phyloP scores from a whole-genome alignment of 768 basidiomycete genomes.

The Boletus fagicola region DNA sequence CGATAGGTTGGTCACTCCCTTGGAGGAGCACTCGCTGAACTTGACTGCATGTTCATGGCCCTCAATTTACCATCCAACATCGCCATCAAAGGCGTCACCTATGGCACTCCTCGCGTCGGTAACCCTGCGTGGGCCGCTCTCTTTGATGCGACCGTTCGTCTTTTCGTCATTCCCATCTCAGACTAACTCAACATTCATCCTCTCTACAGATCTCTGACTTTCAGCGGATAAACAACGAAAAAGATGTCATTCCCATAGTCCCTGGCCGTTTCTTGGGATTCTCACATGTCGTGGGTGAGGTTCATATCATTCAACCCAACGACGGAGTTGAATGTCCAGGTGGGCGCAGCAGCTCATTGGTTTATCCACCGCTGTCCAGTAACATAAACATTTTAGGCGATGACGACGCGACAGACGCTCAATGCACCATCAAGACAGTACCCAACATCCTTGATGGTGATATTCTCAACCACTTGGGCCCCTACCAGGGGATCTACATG shows the following conservation, averaged over 20 bases:
- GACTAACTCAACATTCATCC: no score
- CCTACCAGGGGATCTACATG: slow-evolving; percentile 53
- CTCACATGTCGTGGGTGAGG: slow-evolving; percentile 38
- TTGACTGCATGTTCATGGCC: slow-evolving; percentile 47
- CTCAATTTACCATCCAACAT: slow-evolving; percentile 45
- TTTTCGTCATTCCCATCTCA: background rate
- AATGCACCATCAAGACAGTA: slow-evolving; percentile 55
- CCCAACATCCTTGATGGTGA: slow-evolving; percentile 51
- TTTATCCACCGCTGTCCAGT: background rate
- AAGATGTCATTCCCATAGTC: slow-evolving; percentile 55
- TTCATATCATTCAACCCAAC: slow-evolving; percentile 40
- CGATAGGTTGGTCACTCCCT: slow-evolving; percentile 48
- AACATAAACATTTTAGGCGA: slow-evolving; percentile 34
- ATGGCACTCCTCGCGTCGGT: slow-evolving; percentile 31
- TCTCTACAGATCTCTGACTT: slow-evolving; percentile 23
- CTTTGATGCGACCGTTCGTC: slow-evolving; percentile 27
- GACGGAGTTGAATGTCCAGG: slow-evolving; percentile 44
- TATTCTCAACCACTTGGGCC: slow-evolving; percentile 56
- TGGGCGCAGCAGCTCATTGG: slow-evolving; percentile 5
- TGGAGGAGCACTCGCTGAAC: slow-evolving; percentile 52
- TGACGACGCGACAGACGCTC: slow-evolving; percentile 52
- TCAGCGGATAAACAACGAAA: slow-evolving; percentile 30
- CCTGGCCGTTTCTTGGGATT: slow-evolving; percentile 52
- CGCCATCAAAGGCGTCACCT: slow-evolving; percentile 32
- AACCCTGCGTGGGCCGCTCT: slow-evolving; percentile 29